phyloP scores from a whole-genome alignment of 768 basidiomycete species.

The Vishniacozyma victoriae region DNA sequence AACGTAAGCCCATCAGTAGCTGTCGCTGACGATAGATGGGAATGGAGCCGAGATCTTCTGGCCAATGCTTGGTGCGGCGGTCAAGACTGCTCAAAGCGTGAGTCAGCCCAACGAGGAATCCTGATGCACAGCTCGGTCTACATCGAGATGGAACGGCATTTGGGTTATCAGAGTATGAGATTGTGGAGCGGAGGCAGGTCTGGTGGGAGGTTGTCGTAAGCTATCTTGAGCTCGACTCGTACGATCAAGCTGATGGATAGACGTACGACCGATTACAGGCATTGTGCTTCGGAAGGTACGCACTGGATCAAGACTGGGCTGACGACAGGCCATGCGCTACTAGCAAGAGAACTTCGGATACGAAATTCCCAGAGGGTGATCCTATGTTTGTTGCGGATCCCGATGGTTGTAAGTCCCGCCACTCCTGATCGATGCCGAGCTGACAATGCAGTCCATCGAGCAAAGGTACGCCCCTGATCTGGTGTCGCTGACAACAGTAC shows the following conservation, averaged over 20 bases:
- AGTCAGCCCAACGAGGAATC: not conserved
- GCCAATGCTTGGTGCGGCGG: conserved; percentile 42
- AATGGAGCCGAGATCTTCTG: conserved; percentile 42
- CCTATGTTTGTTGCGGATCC: conserved; percentile 20
- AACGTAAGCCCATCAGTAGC: conserved; percentile 18
- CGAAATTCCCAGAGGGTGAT: conserved; percentile 30
- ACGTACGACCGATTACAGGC: conserved; percentile 43
- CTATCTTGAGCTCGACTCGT: not conserved
- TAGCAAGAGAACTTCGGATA: conserved; percentile 32
- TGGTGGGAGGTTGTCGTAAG: conserved; percentile 44
- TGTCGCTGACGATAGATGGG: conserved; percentile 10
- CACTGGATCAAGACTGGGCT: not conserved
- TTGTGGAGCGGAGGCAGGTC: conserved; percentile 38
- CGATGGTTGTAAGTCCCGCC: conserved; percentile 26
- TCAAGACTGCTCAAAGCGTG: conserved; percentile 37
- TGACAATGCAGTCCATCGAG: conserved; percentile 20
- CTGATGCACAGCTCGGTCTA: conserved; percentile 38
- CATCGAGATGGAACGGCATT: conserved; percentile 44
- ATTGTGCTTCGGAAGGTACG: conserved; percentile 38
- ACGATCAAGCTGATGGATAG: conserved; percentile 6
- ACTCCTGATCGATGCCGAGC: not conserved
- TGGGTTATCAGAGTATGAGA: conserved; percentile 37
- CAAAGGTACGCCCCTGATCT: conserved; percentile 21
- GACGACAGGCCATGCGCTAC: conserved; percentile 30
- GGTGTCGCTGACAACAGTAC: conserved; percentile 25